Evolutionary conservation across 2,329 filamentous ascomycete genomes (phyloP).

Genomic region (Alternaria ventricosa): DNA sequence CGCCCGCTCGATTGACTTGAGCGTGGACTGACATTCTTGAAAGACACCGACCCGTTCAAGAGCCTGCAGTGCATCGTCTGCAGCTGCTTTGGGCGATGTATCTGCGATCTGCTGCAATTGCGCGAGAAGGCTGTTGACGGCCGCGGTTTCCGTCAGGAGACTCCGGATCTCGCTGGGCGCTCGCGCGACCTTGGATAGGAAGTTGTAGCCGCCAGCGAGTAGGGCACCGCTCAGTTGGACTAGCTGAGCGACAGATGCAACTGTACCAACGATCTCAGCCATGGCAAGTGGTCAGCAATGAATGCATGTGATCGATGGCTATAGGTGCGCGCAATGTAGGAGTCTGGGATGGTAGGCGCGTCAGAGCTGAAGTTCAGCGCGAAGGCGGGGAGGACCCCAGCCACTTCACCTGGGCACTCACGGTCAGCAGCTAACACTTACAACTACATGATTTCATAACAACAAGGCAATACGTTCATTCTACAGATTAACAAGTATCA

Average conservation of each 20-base stretch:
- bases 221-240: constrained; percentile 9
- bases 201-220: constrained; percentile 16
- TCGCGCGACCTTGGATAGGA: constrained; percentile 11
- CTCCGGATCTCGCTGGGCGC: constrained; percentile 15
- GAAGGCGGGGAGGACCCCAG: not conserved
- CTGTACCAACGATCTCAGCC: constrained; percentile 6
- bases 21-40: not conserved
- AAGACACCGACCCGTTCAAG: constrained; percentile 4
- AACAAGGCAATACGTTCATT: not conserved
- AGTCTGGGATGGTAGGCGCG: not conserved
- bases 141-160: constrained; percentile 14
- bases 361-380: not conserved
- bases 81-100: not conserved
- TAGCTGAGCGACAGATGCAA: constrained; percentile 14
- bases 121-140: constrained; percentile 15
- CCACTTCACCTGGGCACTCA: not conserved
- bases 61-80: constrained; percentile 1
- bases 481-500: not conserved
- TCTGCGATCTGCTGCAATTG: constrained; percentile 11
- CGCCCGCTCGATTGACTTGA: constrained; percentile 8
- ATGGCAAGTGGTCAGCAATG: not conserved
- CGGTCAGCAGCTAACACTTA: not conserved
- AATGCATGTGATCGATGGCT: not conserved
- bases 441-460: not conserved
- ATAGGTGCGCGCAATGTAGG: not conserved